Evolutionary conservation across 768 basidiomycete genomes (phyloP), one percentile per base, ranked within the genome.

Genomic region (Auricularia sp.): DNA sequence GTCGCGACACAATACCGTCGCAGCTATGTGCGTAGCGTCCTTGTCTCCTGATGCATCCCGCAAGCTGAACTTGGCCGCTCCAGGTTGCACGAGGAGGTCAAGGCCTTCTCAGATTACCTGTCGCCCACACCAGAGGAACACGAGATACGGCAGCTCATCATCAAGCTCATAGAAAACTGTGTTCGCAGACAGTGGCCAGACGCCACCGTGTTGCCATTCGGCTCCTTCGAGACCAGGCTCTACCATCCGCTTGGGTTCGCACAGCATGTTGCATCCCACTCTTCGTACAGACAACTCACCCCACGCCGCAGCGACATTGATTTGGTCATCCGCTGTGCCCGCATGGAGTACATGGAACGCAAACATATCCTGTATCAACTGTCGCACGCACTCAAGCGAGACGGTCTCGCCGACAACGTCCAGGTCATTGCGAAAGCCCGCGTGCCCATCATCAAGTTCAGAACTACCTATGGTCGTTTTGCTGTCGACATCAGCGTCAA

Each of bases 361-460:
- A 78, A 83, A 63, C 78, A 79, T 62, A 87, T 90, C 36, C 81
- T 98, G 6, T 85, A 87, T 62, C 82, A 85, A 3, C 82, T 99
- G 39, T 92, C 94, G 10, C 85, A 85, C 71, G 82, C 88, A 39
- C 78, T 99, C 65, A 88, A 89, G 71, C 83, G 83, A 39, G 81
- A 85, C 1, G 79, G 83, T 8, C 87, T 98, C 66, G 92, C 94
- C 1, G 79, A 82, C 62, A 83, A 86, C 54, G 90, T 98, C 45
- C 88, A 88, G 35, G 86, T 98, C 74, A 94, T 99, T 68, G 87
- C 88, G 35, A 93, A 88, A 79, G 95, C 97, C 63, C 91, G 88
- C 76, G 95, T 98, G 6, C 97, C 97, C 36, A 98, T 99, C 73
- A 82, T 99, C 75, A 99, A 99, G 77, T 97, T 98, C 73, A 78